A percentile compares a stretch with the other conserved stretches of the same genome.
Conservation (phyloP, 805 yeast genomes). For the Metschnikowia orientalis region DNA sequence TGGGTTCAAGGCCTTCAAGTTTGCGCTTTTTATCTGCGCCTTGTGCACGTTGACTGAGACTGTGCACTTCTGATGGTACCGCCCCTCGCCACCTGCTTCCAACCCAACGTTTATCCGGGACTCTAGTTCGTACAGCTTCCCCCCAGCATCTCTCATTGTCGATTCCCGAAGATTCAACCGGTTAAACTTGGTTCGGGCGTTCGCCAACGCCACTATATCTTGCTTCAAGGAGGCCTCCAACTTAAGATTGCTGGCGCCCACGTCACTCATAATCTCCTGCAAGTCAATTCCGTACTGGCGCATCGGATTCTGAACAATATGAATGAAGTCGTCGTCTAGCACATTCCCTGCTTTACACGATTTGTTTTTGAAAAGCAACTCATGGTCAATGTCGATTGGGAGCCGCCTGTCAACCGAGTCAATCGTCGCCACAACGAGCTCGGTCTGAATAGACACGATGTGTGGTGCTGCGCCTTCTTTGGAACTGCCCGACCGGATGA, state of each 20-base stretch:
- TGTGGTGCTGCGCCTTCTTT: slow-evolving; percentile 8
- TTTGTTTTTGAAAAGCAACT: slow-evolving; percentile 30
- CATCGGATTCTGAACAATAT: slow-evolving; percentile 28
- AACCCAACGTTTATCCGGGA: slow-evolving; percentile 3
- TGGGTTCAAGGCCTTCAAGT: slow-evolving; percentile 1
- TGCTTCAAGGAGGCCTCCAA: slow-evolving; percentile 26
- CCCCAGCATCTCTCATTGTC: slow-evolving; percentile 20
- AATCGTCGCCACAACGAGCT: slow-evolving; percentile 28
- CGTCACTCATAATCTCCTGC: slow-evolving; percentile 21
- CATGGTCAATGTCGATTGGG: slow-evolving; percentile 34
- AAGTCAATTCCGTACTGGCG: slow-evolving; percentile 30
- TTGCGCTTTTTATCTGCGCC: slow-evolving; percentile 18
- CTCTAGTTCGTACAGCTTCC: slow-evolving; percentile 12
- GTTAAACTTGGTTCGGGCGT: slow-evolving; percentile 26
- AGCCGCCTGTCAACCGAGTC: slow-evolving; percentile 30
- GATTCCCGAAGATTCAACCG: slow-evolving; percentile 22
- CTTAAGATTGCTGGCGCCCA: slow-evolving; percentile 22
- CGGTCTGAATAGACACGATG: slow-evolving; percentile 21
- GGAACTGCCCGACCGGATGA: slow-evolving; percentile 20
- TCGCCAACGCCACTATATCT: slow-evolving; percentile 32
- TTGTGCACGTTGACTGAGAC: slow-evolving; percentile 26
- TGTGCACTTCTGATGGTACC: slow-evolving; percentile 20
- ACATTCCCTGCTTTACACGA: slow-evolving; percentile 3
- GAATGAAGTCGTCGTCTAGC: slow-evolving; percentile 29
- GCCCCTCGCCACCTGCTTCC: slow-evolving; percentile 8